A percentile compares a stretch with the other conserved stretches of the same genome.
Conservation (phyloP, 2,329 filamentous ascomycete genomes). For the Nigrospora sphaerica region DNA sequence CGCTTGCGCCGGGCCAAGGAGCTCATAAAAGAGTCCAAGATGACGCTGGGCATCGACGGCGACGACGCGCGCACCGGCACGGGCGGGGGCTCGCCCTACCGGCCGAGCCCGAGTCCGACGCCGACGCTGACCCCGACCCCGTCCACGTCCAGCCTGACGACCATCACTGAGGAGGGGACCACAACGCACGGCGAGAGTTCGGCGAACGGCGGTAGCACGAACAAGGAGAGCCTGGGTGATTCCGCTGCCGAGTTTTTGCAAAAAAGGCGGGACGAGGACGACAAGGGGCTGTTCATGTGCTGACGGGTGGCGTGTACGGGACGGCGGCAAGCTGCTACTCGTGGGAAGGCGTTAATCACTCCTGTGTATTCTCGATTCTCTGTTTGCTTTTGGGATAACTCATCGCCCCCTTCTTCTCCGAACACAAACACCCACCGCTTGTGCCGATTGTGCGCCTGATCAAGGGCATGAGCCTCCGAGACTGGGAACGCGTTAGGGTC, state of each 20-base stretch:
- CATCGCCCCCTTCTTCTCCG: too few species aligned
- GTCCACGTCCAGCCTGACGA: not conserved
- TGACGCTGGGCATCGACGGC: constrained; percentile 1
- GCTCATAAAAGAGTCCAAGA: constrained; percentile 3
- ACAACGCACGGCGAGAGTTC: not conserved
- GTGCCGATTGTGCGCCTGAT: too few species aligned
- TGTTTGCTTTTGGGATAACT: too few species aligned
- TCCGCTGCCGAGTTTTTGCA: constrained; percentile 2
- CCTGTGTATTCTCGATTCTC: too few species aligned
- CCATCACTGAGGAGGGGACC: too few species aligned
- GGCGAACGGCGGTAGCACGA: not conserved
- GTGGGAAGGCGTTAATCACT: too few species aligned
- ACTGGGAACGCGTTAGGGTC: too few species aligned
- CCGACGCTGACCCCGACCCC: not conserved
- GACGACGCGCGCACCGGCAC: constrained; percentile 1
- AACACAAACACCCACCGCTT: too few species aligned
- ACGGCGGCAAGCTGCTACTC: too few species aligned
- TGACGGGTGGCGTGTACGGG: not conserved
- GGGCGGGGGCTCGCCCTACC: not conserved
- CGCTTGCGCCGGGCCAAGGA: constrained; percentile 2
- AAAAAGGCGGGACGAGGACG: constrained; percentile 2
- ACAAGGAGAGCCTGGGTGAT: not conserved
- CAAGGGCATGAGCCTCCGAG: too few species aligned
- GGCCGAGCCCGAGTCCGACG: not conserved
- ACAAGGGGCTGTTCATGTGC: constrained; percentile 1